These are phyloP conservation scores for Lichina pygmaea DNA, from an alignment of 495 filamentous ascomycete species.

Conservation along the genomic window DNA sequence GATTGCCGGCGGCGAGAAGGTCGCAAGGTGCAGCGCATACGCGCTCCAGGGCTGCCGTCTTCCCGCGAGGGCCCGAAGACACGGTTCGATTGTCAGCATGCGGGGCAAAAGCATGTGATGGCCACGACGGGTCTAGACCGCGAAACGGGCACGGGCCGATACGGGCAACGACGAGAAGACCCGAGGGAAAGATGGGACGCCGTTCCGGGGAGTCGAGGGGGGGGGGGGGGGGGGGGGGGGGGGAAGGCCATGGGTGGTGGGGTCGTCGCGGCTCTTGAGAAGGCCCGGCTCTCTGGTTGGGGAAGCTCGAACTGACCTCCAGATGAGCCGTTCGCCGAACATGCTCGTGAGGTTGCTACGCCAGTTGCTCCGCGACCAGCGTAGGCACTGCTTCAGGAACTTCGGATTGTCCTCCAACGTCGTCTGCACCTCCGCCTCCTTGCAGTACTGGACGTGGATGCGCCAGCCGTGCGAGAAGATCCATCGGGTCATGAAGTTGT, in stretches of 20 bases:
- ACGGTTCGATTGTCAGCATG: too few relatives aligned
- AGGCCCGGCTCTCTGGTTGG: too few relatives aligned
- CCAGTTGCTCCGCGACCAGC: slow-evolving; percentile 66
- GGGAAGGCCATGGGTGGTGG: not conserved
- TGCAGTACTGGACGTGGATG: slow-evolving; percentile 51
- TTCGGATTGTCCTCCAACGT: slow-evolving; percentile 46
- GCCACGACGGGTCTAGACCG: too few relatives aligned
- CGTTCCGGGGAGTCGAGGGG: not conserved
- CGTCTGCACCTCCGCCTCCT: slow-evolving; percentile 46
- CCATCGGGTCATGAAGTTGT: slow-evolving; percentile 67
- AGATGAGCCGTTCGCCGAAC: slow-evolving; percentile 38
- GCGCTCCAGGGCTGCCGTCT: slow-evolving; percentile 51
- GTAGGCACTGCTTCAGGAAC: slow-evolving; percentile 51
- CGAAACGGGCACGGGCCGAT: too few relatives aligned
- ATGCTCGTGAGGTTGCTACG: slow-evolving; percentile 57
- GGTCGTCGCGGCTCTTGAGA: not conserved
- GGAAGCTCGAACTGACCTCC: slow-evolving; percentile 24
- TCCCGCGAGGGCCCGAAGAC: not conserved
- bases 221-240: too few relatives aligned
- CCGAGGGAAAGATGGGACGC: too few relatives aligned
- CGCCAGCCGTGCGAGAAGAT: slow-evolving; percentile 50
- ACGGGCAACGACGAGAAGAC: too few relatives aligned
- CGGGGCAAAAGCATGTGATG: too few relatives aligned
- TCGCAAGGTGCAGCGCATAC: slow-evolving; percentile 50
- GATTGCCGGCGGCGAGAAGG: slow-evolving; percentile 42